Evolutionary conservation across 805 yeast species (phyloP), one percentile per base, ranked within the genome.

Genomic region (Wickerhamomyces hampshirensis): DNA sequence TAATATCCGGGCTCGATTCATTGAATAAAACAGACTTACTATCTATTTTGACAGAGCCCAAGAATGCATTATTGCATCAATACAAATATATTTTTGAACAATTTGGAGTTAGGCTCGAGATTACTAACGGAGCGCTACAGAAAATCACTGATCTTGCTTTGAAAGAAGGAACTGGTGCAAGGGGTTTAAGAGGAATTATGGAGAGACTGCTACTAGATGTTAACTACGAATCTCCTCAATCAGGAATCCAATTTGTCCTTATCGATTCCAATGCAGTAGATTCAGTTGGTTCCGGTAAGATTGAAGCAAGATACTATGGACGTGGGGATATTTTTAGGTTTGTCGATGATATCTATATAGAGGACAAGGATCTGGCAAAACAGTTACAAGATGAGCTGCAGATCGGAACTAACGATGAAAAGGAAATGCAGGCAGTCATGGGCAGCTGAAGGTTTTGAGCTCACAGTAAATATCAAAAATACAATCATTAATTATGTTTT

Each of bases 161-260:
- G 23, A 54, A 58, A 18, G 75, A 71, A 42, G 77, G 77, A 4
- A 75, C 80, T 0, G 83, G 83, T 21, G 83, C 82, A 0, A 62
- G 83, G 47, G 82, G 82, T 0, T 50, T 77, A 19, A 59, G 79
- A 44, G 70, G 75, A 2, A 69, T 75, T 5, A 61, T 77, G 68
- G 81, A 75, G 39, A 64, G 72, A 37, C 39, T 75, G 13, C 49
- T 75, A 16, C 52, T 75, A 13, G 63, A 66, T 30, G 75, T 74
- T 5, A 76, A 75, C 48, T 76, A 68, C 50, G 81, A 75, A 32
- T 71, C 78, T 46, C 81, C 81, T 0, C 77, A 69, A n/a, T 69
- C 78, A 17, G 73, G 75, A 0, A 62, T 72, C 7, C 55, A 68
- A 15, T 73, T 64, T 50, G 80, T 75, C 2, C 51, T 76, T 8